Evolutionary conservation across 2,329 filamentous ascomycete genomes (phyloP), one percentile per base, ranked within the genome.

Genomic region (Fusarium tricinctum): DNA sequence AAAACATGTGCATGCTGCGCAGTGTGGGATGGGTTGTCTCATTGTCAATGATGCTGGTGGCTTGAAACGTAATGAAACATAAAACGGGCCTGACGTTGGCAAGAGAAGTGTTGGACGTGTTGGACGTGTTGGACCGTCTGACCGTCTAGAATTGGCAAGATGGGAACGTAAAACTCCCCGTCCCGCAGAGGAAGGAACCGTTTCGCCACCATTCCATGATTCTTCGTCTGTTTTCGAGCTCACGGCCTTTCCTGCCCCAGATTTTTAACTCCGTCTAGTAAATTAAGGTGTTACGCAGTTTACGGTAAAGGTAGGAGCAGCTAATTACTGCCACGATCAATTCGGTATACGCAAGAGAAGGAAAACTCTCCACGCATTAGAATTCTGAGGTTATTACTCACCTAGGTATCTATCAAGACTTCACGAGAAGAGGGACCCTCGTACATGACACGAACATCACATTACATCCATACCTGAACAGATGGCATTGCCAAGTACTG

Each of bases 141-240:
- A 54, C 48, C 52, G 58, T 53, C 35, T 40, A 42, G 50, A 30
- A 45, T 57, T 38, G 35, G 17, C 35, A 38, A 8, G 48, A 52
- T 52, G 63, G 63, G 63, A 68, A 60, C 63, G 50, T 57, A 64
- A 66, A 49, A 65, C 67, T 70, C 67, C 68, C 64, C 49, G 68
- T 71, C 64, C 64, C 68, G 47, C 40, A 55, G 52, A 53, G 49
- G 28, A 49, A 58, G 28, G 49, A 62, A 52, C 64, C 68, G 60
- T 69, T 70, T 70, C 54, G 68, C 68, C 68, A 70, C 68, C 60
- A 58, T 68, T 40, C 45, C 50, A 58, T 67, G 49, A 62, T 64
- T 44, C 44, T 64, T 44, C 44, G 57, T 49, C 19, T 15, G 20
- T 44, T 32, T 19, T 17, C n/a, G 30, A 53, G 40, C 35, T 15